phyloP scores from a whole-genome alignment of 371 early-diverging fungal species.

The Parasitella parasitica region DNA sequence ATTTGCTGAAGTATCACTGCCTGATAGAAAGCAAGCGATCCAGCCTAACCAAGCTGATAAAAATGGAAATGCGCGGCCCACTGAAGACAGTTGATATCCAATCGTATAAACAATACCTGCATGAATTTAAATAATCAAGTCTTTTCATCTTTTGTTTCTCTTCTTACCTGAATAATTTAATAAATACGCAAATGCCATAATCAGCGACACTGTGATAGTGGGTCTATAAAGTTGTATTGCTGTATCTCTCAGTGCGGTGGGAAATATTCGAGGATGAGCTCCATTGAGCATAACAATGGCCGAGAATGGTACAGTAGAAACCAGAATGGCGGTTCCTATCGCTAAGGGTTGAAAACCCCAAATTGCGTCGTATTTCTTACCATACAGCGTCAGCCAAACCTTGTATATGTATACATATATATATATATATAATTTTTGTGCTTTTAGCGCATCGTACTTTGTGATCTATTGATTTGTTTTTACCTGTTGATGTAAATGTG shows the following conservation, averaged over 20 bases:
- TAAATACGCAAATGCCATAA: conserved; percentile 48
- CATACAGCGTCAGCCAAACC: conserved; percentile 43
- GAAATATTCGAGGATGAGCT: conserved; percentile 17
- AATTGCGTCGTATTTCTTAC: conserved; percentile 40
- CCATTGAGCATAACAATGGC: conserved; percentile 26
- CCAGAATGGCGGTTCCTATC: conserved; percentile 43
- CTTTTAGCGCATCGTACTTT: not conserved
- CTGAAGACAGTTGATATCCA: conserved; percentile 37
- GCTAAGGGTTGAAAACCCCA: conserved; percentile 46
- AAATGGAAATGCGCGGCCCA: conserved; percentile 45
- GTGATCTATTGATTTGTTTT: not conserved
- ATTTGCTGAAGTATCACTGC: conserved; percentile 44
- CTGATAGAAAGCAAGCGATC: conserved; percentile 48
- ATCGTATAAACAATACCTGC: conserved; percentile 47
- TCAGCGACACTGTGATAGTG: conserved; percentile 39
- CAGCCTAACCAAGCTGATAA: conserved; percentile 46
- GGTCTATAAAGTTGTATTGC: conserved; percentile 35
- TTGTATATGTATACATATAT: no score
- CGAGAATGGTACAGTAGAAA: conserved; percentile 25
- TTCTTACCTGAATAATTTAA: conserved; percentile 43
- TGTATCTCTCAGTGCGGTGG: conserved; percentile 23
- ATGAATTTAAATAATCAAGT: no score
- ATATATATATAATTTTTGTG: not conserved
- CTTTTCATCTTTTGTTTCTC: no score
- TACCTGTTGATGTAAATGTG: conserved; percentile 37